Base-by-base conservation (phyloP, 805 yeast species). In the Metschnikowia amazonensis region DNA sequence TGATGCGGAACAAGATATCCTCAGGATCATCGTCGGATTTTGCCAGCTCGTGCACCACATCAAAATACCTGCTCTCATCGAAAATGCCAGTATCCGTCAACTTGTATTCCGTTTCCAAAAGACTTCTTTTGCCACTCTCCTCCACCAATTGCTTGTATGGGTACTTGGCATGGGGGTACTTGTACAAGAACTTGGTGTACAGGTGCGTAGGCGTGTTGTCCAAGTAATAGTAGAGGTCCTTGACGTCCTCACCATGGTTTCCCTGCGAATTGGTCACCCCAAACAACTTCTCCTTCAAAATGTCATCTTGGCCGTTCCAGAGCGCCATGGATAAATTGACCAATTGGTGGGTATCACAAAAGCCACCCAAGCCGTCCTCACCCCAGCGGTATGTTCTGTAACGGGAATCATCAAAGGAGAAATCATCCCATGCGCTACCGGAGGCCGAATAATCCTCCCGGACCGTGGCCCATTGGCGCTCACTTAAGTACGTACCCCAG, bases 241-340 rank as follows among this genome's bases (percentile, higher is more conserved):
- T 89, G 49, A 88, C 96, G 63, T 89, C 97, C 62, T 89, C 97
- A 45, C 97, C 97, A 64, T 89, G 97, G 63, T 90, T 90, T 10
- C 97, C 97, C 62, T 89, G 90, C 11, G 87, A 89, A 42, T 95
- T 95, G 23, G 96, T 89, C 32, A 89, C 76, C 2, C 97, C 97
- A 64, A 83, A 89, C 50, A 86, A 72, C 52, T 88, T 82, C 62
- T 89, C 97, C 65, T 89, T 89, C 63, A 89, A 74, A 55, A 88
- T 78, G 35, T 79, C 82, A 66, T 89, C 97, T 55, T 87, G 73
- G 53, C 86, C 96, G 68, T 89, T 89, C 97, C 97, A 89, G 49
- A 90, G 72, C 2, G 90, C 96, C 71, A 89, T 72, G n/a, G 86
- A 77, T 55, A 87, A 64, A 62, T 92, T 84, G 27, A 87, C 69